phyloP scores from a whole-genome alignment of 108 stramenopile species.

The Nannochloropsis gaditana region DNA sequence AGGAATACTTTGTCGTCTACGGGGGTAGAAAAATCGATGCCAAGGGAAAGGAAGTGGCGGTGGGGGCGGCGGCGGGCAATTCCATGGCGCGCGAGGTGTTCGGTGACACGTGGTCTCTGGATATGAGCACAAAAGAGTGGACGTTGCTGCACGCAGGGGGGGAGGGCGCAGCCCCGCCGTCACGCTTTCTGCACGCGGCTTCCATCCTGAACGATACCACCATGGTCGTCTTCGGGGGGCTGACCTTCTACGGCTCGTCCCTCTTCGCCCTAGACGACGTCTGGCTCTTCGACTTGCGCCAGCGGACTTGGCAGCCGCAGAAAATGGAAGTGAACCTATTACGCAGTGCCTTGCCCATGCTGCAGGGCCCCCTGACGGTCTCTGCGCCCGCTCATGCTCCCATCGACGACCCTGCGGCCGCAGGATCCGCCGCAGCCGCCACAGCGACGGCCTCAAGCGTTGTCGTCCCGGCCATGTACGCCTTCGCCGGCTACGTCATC shows the following conservation, averaged over 20 bases:
- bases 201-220: not conserved
- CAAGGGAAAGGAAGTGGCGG: not conserved
- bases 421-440: not conserved
- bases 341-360: not conserved
- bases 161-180: not conserved
- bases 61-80: not conserved
- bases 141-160: not conserved
- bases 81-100: not conserved
- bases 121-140: conserved; percentile 4
- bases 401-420: not conserved
- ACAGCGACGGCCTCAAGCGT: not conserved
- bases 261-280: not conserved
- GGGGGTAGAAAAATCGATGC: not conserved
- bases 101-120: not conserved
- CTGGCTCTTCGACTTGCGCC: not conserved
- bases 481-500: not conserved
- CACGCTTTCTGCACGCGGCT: not conserved
- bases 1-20: not conserved
- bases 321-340: not conserved
- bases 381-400: not conserved
- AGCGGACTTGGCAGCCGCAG: not conserved
- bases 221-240: not conserved
- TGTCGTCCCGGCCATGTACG: not conserved
- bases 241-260: not conserved
- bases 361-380: not conserved